Evolutionary conservation across 257 asterid genomes (phyloP).

Genomic region (Vinca minor): DNA sequence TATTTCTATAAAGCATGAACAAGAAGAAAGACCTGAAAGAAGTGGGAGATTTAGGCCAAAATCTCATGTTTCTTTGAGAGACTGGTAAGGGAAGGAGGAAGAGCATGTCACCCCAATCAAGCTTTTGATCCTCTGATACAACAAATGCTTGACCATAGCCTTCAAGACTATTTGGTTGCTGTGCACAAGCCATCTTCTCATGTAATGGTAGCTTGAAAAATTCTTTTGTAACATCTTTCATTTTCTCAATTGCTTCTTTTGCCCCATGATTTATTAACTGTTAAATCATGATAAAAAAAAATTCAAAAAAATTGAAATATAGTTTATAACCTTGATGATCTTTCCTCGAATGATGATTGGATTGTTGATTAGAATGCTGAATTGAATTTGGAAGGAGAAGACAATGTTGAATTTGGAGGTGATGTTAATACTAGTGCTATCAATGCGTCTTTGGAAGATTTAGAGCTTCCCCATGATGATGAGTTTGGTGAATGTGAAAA

Average conservation of each 20-base stretch:
- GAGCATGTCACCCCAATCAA: slow-evolving; percentile 38
- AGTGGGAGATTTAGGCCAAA: slow-evolving; percentile 25
- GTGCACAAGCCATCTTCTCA: slow-evolving; percentile 27
- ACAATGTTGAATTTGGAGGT: too few relatives aligned
- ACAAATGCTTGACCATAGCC: slow-evolving; percentile 40
- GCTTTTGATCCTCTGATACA: slow-evolving; percentile 34
- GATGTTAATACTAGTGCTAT: too few relatives aligned
- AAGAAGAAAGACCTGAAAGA: slow-evolving; percentile 19
- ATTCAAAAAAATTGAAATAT: neutral
- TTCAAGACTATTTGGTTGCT: slow-evolving; percentile 25
- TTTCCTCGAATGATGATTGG: too few relatives aligned
- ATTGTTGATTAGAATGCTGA: too few relatives aligned
- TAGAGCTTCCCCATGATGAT: too few relatives aligned
- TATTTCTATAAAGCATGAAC: too few relatives aligned
- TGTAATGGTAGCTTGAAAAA: slow-evolving; percentile 33
- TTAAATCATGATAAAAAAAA: neutral
- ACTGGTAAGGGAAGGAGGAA: slow-evolving; percentile 20
- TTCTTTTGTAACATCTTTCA: slow-evolving; percentile 22
- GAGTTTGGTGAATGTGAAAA: too few relatives aligned
- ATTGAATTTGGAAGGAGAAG: too few relatives aligned
- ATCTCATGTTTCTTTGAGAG: slow-evolving; percentile 17
- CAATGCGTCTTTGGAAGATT: too few relatives aligned
- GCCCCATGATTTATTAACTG: slow-evolving; percentile 33
- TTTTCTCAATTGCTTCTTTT: slow-evolving; percentile 23
- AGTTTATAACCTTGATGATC: too few relatives aligned